These are phyloP conservation scores for Ustilago loliicola DNA, from an alignment of 1,284 basidiomycete genomes.

Conservation along the genomic window DNA sequence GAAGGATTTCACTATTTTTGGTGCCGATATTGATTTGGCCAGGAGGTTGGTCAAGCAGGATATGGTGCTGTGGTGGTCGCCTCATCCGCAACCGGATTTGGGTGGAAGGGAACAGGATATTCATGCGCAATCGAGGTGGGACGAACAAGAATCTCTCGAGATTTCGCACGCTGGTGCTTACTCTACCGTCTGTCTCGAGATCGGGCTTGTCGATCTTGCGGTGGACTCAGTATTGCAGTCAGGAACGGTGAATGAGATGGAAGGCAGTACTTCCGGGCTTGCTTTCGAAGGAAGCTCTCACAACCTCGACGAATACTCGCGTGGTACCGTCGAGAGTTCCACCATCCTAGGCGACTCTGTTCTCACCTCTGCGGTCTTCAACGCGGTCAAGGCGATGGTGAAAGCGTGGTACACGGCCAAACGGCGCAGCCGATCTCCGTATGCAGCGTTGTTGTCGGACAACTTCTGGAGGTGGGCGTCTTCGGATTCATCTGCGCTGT, in stretches of 20 bases:
- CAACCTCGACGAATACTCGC: slow-evolving; percentile 90
- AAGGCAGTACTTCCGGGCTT: slow-evolving; percentile 81
- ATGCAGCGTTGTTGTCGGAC: slow-evolving; percentile 75
- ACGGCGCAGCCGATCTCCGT: slow-evolving; percentile 77
- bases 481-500: slow-evolving; percentile 84
- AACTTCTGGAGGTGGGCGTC: slow-evolving; percentile 99
- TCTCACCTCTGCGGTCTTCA: slow-evolving; percentile 89
- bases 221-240: slow-evolving; percentile 95
- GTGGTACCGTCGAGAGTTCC: slow-evolving; percentile 78
- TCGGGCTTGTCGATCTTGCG: slow-evolving; percentile 90
- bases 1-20: slow-evolving; percentile 85
- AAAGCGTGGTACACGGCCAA: slow-evolving; percentile 91
- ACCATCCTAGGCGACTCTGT: slow-evolving; percentile 84
- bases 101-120: slow-evolving; percentile 92
- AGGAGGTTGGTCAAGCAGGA: slow-evolving; percentile 87
- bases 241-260: slow-evolving; percentile 93
- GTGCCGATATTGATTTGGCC: slow-evolving; percentile 92
- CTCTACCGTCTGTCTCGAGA: slow-evolving; percentile 90
- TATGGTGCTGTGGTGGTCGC: slow-evolving; percentile 95
- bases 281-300: slow-evolving; percentile 85
- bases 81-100: slow-evolving; percentile 82
- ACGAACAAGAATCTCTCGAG: slow-evolving; percentile 81
- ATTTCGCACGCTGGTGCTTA: slow-evolving; percentile 89
- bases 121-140: slow-evolving; percentile 72
- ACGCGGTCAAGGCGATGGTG: slow-evolving; percentile 87